Percentiles rank a stretch among this genome's conserved stretches.
phyloP scores from a whole-genome alignment of 148 eudicot genomes.

The Agrostemma githago region DNA sequence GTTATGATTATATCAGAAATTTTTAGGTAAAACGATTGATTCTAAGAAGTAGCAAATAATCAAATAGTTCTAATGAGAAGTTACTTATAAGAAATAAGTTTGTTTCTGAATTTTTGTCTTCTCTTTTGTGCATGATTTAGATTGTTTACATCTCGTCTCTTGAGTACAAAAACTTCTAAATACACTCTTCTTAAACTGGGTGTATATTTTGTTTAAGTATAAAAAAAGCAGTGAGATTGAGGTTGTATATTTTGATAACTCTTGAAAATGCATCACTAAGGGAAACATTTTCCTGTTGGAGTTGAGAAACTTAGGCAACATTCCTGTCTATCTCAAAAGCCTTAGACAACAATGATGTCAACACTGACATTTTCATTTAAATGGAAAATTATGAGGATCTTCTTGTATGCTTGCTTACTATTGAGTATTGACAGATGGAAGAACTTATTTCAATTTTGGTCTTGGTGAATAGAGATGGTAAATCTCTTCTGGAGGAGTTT shows the following conservation, averaged over 20 bases:
- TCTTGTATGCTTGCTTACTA: background rate
- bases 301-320: background rate
- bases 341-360: background rate
- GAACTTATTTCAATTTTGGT: background rate
- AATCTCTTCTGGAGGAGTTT: background rate
- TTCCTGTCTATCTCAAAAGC: background rate
- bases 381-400: background rate
- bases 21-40: too few relatives aligned
- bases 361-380: background rate
- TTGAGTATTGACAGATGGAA: background rate
- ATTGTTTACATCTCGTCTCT: background rate
- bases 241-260: background rate
- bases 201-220: background rate
- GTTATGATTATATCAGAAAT: too few relatives aligned
- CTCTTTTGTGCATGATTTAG: constrained; percentile 3
- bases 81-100: background rate
- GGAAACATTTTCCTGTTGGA: background rate
- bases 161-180: background rate
- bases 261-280: background rate
- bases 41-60: too few relatives aligned
- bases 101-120: background rate
- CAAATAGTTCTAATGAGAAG: too few relatives aligned
- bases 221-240: background rate
- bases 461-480: background rate
- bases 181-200: background rate